Evolutionary conservation across 371 early-diverging fungal genomes (phyloP), one percentile per base, ranked within the genome.

Genomic region (Mucor piriformis): DNA sequence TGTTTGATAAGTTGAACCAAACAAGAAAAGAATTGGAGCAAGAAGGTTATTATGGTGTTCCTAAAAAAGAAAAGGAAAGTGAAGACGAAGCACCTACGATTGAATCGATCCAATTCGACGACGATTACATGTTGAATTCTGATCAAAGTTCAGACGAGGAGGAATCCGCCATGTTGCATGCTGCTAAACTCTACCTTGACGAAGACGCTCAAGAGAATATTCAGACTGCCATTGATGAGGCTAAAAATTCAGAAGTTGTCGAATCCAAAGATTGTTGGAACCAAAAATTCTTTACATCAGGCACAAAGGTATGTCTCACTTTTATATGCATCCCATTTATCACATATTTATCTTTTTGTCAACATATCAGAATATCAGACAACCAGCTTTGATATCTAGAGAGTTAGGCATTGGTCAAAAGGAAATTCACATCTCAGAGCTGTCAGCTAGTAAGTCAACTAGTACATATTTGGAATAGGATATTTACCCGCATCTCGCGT

Each of bases 351-450:
- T 24, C 24, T 20, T 44, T 6, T 44, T 44, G 0, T 13, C 21
- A 7, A 20, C 5, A 43, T 5, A 43, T 8, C 24, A 53, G 54
- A 40, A 21, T 40, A 57, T 57, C 0, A 25, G 51, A 53, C 40
- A 57, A 21, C 64, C 64, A 13, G 20, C 32, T n/a, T 34, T 63
- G 33, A 48, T 63, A 1, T 57, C 57, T 7, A 46, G 29, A 33
- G 58, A 63, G 21, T 20, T 32, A 8, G 48, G 42, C 3, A 24
- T 18, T 8, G 61, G 61, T 1, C 38, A 70, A 42, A 42, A 78
- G 33, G 43, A 77, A 52, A 57, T 70, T 57, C 35, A 61, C 57
- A n/a, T 70, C 11, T 40, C 65, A 11, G 52, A 62, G 6, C 10
- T 68, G 18, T 54, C 62, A 48, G 42, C 58, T 12, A 40, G 59